These are phyloP conservation scores for Cercospora sp. DNA, from an alignment of 2,329 filamentous ascomycete species.

Conservation along the genomic window DNA sequence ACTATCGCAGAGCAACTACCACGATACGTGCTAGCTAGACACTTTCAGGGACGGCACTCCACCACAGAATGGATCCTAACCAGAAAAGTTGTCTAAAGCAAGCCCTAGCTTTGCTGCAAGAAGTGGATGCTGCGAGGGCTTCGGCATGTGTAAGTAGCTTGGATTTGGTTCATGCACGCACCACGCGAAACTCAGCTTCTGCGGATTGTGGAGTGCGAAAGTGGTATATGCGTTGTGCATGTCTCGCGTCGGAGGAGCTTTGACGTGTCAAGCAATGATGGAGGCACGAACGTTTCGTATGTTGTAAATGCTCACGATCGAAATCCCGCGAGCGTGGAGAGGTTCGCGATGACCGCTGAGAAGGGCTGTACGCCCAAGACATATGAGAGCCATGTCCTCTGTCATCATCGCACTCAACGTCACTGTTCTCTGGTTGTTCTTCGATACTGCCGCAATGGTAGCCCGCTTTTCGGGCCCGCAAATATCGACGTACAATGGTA, in stretches of 20 bases:
- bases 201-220: conserved; percentile 4
- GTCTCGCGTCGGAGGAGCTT: not conserved
- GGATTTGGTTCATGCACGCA: conserved; percentile 1
- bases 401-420: not conserved
- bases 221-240: not conserved
- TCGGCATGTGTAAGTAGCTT: not conserved
- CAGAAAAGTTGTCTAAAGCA: not conserved
- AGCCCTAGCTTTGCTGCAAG: not conserved
- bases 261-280: not conserved
- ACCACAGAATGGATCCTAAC: not conserved
- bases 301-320: not conserved
- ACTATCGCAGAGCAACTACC: conserved; percentile 3
- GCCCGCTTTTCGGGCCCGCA: not conserved
- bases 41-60: not conserved
- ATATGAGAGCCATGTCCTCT: not conserved
- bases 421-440: not conserved
- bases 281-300: not conserved
- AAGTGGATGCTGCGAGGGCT: conserved; percentile 1
- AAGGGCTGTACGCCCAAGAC: not conserved
- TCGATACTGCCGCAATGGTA: not conserved
- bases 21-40: not conserved
- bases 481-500: not conserved
- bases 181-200: conserved; percentile 10
- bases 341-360: not conserved
- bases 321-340: not conserved